Base-by-base conservation (phyloP, 2,329 filamentous ascomycete species). In the Clonostachys sp. region DNA sequence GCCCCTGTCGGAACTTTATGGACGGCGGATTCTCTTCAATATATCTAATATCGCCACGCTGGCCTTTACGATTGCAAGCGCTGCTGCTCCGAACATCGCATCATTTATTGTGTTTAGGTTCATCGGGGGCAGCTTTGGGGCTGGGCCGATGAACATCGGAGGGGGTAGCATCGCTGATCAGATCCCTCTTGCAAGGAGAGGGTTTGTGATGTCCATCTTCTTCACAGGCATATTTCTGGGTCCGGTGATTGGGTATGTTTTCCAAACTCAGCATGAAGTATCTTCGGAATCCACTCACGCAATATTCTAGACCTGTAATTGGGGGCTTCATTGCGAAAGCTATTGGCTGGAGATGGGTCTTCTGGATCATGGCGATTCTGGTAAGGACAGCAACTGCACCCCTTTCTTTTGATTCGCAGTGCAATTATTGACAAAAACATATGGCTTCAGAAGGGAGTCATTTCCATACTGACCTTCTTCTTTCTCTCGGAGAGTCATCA, bases 81-180 rank as follows among this genome's bases (percentile, higher is more conserved):
- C 61, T 5, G 62, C 86, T n/a, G 74, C 78, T 6, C 78, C 83
- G 54, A 81, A 85, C 56, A 69, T 86, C 17, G 79, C 83, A 51
- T 81, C 82, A 2, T 60, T 89, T 8, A 72, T 86, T 58, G 63
- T 83, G 12, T 81, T 79, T 3, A 72, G 83, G 6, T 85, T 87
- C 61, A 76, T 84, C 46, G 71, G 73, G 24, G 82, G 78, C 0
- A 71, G 83, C 45, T 81, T 81, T 48, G 81, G 78, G 5, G 76
- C 75, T 0, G 81, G 81, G 0, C 82, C 83, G 2, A 71, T 89
- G 5, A 86, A 81, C 2, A 84, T 83, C 55, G 84, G 81, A 0
- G 82, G 81, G 12, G 83, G 84, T 6, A 82, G 85, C 1, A 62
- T 88, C 12, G 78, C 77, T 13, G 85, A 88, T 63, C 74, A 87